Evolutionary conservation across 768 basidiomycete genomes (phyloP), one percentile per base, ranked within the genome.

Genomic region (Lentinula edodes): DNA sequence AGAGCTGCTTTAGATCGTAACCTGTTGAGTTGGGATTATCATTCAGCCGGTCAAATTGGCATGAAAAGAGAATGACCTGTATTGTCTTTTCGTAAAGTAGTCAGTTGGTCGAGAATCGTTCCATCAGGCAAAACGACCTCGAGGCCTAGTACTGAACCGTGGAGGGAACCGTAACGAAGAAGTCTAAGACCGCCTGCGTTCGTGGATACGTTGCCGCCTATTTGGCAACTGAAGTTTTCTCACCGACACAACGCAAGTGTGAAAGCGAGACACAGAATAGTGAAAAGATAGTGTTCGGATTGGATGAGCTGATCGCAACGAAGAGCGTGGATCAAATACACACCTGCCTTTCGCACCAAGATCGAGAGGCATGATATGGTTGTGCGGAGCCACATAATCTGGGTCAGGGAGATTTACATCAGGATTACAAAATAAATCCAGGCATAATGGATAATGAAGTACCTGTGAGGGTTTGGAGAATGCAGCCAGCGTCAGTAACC

Each of bases 151-250:
- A 98, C 96, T 12, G 88, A 88, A 18, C 97, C 97, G 69, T 96
- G 97, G 5, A 99, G 78, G 42, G 93, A 94, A 51, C 97, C 97
- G 69, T 98, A 99, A 23, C 97, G 85, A 45, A 99, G 76, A 23
- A 99, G 81, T 1, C 97, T 85, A 7, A 99, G 82, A n/a, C 97
- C 97, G 18, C 97, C 97, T 32, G 97, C 97, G 69, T 99, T 99
- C 5, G 97, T 98, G 1, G 97, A 87, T 32, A 98, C 83, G 72
- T 98, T 98, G 38, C 97, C 97, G 52, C 96, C 97, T 65, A 99
- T 95, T 69, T 98, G 96, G 79, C 97, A 99, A 68, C 92, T 92
- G 70, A 6, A 34, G 28, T 16, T 43, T 43, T 43, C 54, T 56
- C 54, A 56, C 36, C 32, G 12, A 48, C 23, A 48, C 43, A 62